Evolutionary conservation across 169 alveolate species (phyloP).

Genomic region (Eimeria brunetti): DNA sequence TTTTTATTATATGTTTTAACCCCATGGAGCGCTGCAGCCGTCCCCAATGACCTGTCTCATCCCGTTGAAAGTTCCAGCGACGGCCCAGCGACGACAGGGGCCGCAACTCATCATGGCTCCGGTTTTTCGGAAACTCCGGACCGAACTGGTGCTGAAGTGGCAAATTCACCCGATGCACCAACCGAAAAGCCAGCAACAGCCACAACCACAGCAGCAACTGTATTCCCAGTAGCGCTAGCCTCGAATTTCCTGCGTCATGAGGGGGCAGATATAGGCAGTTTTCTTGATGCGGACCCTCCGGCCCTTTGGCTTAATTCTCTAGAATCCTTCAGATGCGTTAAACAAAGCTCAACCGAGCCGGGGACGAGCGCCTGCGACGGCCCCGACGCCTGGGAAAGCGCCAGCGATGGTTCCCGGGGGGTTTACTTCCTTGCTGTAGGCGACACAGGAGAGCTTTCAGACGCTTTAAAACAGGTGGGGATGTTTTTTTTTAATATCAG

Average conservation of each 20-base stretch:
- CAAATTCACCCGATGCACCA: background rate
- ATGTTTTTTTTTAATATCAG: background rate
- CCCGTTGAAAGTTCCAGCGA: background rate
- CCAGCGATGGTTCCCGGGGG: background rate
- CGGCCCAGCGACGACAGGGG: background rate
- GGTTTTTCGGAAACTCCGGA: background rate
- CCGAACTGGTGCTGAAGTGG: background rate
- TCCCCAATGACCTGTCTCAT: background rate
- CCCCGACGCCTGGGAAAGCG: conserved; percentile 26
- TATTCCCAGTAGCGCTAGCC: background rate
- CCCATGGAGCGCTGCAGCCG: background rate
- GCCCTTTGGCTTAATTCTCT: conserved; percentile 33
- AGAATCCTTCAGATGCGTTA: conserved; percentile 31
- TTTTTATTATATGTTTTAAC: background rate
- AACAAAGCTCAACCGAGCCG: background rate
- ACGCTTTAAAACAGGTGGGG: background rate
- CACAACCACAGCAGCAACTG: background rate
- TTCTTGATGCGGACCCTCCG: conserved; percentile 28
- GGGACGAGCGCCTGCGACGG: conserved; percentile 7
- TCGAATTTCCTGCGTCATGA: background rate
- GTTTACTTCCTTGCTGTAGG: conserved; percentile 45
- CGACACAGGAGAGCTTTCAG: conserved; percentile 20
- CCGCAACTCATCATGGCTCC: background rate
- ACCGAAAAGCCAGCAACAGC: background rate
- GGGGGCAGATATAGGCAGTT: background rate